Evolutionary conservation across 176 grass and related monocot species (phyloP), one percentile per base, ranked within the genome.

Genomic region (Rhynchospora tenuis): DNA sequence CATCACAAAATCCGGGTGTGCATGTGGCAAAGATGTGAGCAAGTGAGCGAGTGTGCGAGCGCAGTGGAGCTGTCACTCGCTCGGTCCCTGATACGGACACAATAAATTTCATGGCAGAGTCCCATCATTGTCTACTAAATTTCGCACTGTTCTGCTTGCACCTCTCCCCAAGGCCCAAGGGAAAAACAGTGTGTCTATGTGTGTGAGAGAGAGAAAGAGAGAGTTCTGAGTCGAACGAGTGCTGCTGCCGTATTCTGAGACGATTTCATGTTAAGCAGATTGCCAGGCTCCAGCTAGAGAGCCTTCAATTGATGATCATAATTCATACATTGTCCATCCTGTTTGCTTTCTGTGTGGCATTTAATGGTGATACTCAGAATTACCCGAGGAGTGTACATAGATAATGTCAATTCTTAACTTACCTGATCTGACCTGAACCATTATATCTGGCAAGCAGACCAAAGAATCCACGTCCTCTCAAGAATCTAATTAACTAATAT

Each of bases 101-200:
- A 79, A 62, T 81, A 27, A 82, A 64, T 64, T 78, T 26, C 19
- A 27, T 64, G 33, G 38, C 61, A 82, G 80, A 67, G 80, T 82
- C 42, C 22, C 47, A 82, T 82, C 80, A 82, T 81, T 82, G 80
- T 82, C 59, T 67, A 66, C 61, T 82, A 82, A 65, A 68, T 82
- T 67, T 67, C 33, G 43, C 62, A 82, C 80, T 82, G 80, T 82
- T 61, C 8, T 63, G 5, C 16, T 6, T 81, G 16, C 56, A 6
- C 3, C 19, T 45, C 48, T 79, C 69, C 69, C 69, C 43, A 73
- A 48, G 42, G 69, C 69, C 69, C 43, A 73, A 48, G 42, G 69
- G 10, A 73, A 46, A 13, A n/a, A 73, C 44, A 48, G 69, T 73
- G 69, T 20, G 69, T 14, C 2, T 9, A 0, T 15, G 63, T 45